Percentiles rank a stretch among this genome's conserved stretches.
Evolutionary conservation across 805 yeast genomes (phyloP).

Genomic region (Saturnispora galanensis): DNA sequence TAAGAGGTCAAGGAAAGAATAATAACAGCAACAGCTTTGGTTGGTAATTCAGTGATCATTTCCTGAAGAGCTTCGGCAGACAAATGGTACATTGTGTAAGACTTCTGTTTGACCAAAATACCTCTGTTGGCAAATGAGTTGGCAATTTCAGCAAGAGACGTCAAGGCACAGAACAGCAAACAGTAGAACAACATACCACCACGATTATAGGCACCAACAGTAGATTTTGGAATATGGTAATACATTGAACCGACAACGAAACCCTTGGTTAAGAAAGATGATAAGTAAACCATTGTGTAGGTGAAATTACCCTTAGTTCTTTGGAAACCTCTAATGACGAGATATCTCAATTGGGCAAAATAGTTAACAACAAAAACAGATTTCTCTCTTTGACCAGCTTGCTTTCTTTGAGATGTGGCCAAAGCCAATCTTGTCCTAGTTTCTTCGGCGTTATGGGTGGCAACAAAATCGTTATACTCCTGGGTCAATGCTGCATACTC

Average conservation of each 20-base stretch:
- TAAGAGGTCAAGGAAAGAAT: conserved; percentile 37
- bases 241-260: conserved; percentile 53
- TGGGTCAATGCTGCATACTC: conserved; percentile 33
- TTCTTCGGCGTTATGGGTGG: conserved; percentile 23
- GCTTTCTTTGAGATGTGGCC: conserved; percentile 28
- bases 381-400: conserved; percentile 31
- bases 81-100: conserved; percentile 53
- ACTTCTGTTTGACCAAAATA: conserved; percentile 52
- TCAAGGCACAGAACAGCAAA: conserved; percentile 49
- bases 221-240: conserved; percentile 39
- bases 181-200: conserved; percentile 56
- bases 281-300: conserved; percentile 41
- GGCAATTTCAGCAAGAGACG: conserved; percentile 56
- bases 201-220: conserved; percentile 49
- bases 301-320: conserved; percentile 54
- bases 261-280: conserved; percentile 49
- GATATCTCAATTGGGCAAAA: conserved; percentile 40
- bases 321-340: conserved; percentile 47
- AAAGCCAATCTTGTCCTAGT: conserved; percentile 24
- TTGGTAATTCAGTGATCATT: conserved; percentile 50
- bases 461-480: conserved; percentile 29
- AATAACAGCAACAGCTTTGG: conserved; percentile 42
- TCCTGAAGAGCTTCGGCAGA: conserved; percentile 57
- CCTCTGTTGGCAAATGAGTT: conserved; percentile 51
- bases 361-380: conserved; percentile 33